Evolutionary conservation across 2,329 filamentous ascomycete genomes (phyloP), one percentile per base, ranked within the genome.

Genomic region (Cercospora citrullina): DNA sequence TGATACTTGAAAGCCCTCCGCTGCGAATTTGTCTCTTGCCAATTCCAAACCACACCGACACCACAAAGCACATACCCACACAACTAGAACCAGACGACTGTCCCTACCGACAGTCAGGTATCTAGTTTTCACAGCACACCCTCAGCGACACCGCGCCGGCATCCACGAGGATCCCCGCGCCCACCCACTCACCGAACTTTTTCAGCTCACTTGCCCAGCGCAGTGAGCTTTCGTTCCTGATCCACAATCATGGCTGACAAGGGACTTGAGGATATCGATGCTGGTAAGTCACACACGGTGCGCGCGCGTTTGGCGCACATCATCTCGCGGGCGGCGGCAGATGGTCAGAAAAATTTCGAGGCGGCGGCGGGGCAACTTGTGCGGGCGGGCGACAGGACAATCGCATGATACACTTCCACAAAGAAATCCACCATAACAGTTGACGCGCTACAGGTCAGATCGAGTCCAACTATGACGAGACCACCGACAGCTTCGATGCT

Each of bases 401-500:
- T 57, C 55, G 30, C 61, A 62, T 62, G 39, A 62, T 62, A 48
- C 63, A 60, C 30, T 53, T 60, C 12, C 26, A 58, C 65, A 45
- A 62, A 65, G 28, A 45, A 45, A 60, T 2, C 63, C 42, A 16
- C 57, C 18, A 23, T 62, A 65, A 70, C 68, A 66, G 60, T 55
- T 65, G 45, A 55, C 64, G 26, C n/a, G 68, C 68, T 81, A 79
- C 82, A 97, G 94, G 91, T 85, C 93, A 96, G 87, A 99, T 99
- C 88, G 96, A 99, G 89, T 97, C 94, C 82, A 99, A 99, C 92
- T 99, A 98, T 87, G 95, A 99, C 89, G 94, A 98, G 89, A 94
- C 94, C 80, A 94, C 95, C 84, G 96, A 99, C 86, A 97, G 93
- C 71, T 99, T 99, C 86, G 95, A 99, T 85, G 88, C 94, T 79